Percentiles rank a stretch among this genome's conserved stretches.
These are phyloP conservation scores for Podila minutissima DNA, from an alignment of 192 early-diverging fungal genomes.

Conservation along the genomic window DNA sequence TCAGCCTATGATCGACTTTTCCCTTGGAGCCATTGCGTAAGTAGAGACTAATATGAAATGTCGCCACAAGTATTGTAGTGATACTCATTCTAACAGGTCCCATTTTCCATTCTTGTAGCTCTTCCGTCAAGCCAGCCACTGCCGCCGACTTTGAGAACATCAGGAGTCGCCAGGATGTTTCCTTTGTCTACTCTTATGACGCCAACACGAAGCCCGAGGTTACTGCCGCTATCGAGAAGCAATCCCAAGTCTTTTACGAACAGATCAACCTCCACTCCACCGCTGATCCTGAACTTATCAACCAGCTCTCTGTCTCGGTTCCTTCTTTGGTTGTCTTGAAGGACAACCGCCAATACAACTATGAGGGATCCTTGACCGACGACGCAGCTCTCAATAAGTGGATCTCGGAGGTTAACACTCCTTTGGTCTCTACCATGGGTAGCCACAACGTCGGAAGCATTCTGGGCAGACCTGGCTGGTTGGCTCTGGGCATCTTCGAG, in stretches of 20 bases:
- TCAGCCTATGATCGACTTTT: conserved; percentile 22
- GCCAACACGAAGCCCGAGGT: conserved; percentile 54
- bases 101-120: conserved; percentile 1
- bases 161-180: conserved; percentile 51
- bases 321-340: conserved; percentile 71
- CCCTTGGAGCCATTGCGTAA: conserved; percentile 41
- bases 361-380: conserved; percentile 42
- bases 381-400: conserved; percentile 60
- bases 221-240: conserved; percentile 19
- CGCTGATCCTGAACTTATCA: conserved; percentile 31
- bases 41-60: not conserved
- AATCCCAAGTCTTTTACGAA: conserved; percentile 32
- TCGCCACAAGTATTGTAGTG: too few relatives aligned
- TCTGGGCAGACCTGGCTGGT: conserved; percentile 68
- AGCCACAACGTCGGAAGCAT: conserved; percentile 74
- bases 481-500: conserved; percentile 74
- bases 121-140: conserved; percentile 39
- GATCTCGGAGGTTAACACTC: conserved; percentile 71
- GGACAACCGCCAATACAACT: conserved; percentile 58
- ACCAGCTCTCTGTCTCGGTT: conserved; percentile 23
- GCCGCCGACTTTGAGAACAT: conserved; percentile 52
- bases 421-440: conserved; percentile 69
- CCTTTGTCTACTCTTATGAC: conserved; percentile 67
- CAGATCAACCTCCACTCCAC: conserved; percentile 52
- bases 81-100: not conserved